Evolutionary conservation across 2,329 filamentous ascomycete genomes (phyloP), one percentile per base, ranked within the genome.

Genomic region (Fusarium nurragi): DNA sequence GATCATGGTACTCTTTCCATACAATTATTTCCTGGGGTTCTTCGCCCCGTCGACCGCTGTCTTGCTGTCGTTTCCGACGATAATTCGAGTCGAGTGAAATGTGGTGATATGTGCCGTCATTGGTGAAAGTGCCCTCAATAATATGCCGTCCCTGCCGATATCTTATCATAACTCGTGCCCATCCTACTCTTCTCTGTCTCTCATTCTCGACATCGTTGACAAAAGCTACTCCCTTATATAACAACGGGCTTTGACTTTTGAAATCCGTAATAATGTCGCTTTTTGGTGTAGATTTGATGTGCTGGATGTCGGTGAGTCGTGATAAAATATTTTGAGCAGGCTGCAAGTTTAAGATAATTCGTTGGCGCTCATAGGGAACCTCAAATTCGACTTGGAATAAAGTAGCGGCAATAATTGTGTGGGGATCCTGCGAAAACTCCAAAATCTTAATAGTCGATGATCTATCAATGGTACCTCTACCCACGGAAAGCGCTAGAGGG

Each of bases 71-170:
- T 3, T 30, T 30, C n/a, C 36, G 47, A n/a, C 56, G 40, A 14
- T 62, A 49, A 22, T 56, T 63, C 1, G 68, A 69, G 10, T 62
- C 65, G 1, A 65, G 22, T 1, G 67, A 55, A 6, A 70, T 59
- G 14, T 70, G 65, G 3, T 63, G 59, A 8, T 58, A 47, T 1
- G 54, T 39, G n/a, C 54, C 46, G 3, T 55, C 46, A 19, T 69
- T 51, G 14, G 46, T 70, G 12, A 69, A 70, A 0, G 65, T 66
- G 2, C 68, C 68, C 2, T 70, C 68, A 4, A 70, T 49, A 0
- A 65, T 19, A 10, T 56, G 38, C 16, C 28, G 30, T 0, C 58
- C 43, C 12, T 48, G 32, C 8, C 48, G 39, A 19, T 45, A 14
- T 16, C 65, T 52, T 6, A 69, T 5, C 32, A 70, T 55, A 13